Evolutionary conservation across 768 basidiomycete species (phyloP).

Genomic region (Pholiota conissans): DNA sequence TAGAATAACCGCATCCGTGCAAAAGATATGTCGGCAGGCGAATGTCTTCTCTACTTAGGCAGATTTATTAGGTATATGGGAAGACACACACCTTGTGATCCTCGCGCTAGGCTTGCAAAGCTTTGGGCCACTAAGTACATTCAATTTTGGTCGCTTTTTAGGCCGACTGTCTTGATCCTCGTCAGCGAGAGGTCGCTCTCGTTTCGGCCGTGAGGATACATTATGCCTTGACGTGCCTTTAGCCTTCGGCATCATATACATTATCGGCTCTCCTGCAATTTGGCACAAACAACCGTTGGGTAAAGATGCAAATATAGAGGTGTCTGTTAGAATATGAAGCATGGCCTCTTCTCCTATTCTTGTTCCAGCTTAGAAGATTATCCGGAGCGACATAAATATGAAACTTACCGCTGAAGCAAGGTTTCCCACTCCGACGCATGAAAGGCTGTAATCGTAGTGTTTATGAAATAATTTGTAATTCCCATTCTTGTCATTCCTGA

Average conservation of each 20-base stretch:
- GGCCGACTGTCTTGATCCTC: not conserved
- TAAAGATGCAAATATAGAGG: slow-evolving; percentile 72
- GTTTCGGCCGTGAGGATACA: not conserved
- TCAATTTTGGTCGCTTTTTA: not conserved
- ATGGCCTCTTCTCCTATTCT: slow-evolving; percentile 81
- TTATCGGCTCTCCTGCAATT: slow-evolving; percentile 71
- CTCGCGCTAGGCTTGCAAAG: not conserved
- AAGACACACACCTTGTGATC: not conserved
- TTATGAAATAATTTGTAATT: slow-evolving; percentile 63
- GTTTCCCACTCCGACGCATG: slow-evolving; percentile 66
- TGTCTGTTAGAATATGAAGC: slow-evolving; percentile 74
- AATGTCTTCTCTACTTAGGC: slow-evolving; percentile 6
- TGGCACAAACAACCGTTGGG: slow-evolving; percentile 88
- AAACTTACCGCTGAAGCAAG: slow-evolving; percentile 57
- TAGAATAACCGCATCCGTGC: slow-evolving; percentile 67
- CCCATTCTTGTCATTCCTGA: slow-evolving; percentile 37
- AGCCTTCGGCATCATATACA: slow-evolving; percentile 30
- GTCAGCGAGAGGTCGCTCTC: not conserved
- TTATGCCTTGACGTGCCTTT: not conserved
- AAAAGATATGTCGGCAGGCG: slow-evolving; percentile 53
- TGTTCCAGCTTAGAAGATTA: not conserved
- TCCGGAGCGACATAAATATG: not conserved
- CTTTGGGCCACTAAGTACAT: not conserved
- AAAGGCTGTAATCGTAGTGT: slow-evolving; percentile 72
- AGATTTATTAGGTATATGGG: not conserved